Evolutionary conservation across 1,139 yeast genomes (phyloP), one percentile per base, ranked within the genome.

Genomic region (Candida dubliniensis): DNA sequence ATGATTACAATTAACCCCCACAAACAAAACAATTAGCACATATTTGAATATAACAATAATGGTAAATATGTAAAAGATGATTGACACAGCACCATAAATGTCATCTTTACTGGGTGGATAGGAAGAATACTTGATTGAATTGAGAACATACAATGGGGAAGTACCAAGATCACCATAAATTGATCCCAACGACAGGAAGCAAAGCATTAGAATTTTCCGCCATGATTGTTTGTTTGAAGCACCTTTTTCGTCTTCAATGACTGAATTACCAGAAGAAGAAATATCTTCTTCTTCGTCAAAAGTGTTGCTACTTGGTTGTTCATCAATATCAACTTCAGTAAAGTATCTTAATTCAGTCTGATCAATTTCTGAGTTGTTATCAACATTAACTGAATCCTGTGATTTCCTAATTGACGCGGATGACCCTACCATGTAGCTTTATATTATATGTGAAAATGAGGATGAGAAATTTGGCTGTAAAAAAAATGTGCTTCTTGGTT

Each of bases 131-230:
- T 72, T 67, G 46, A 79, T 68, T 12, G 81, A 68, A 46, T 76
- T 68, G 48, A 75, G 59, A 9, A 73, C 76, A 56, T 81, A 81
- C 46, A 81, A 62, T 1, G 85, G 85, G 10, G 83, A 77, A 4
- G 85, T 81, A 29, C 82, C 84, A 43, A 81, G 62, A 58, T 81
- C 85, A 48, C 86, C 84, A 56, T 79, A 81, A 40, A 80, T 77
- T 11, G 82, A 79, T 27, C 85, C 85, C 34, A 81, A 63, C 2
- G 76, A 68, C 3, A 71, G 60, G 45, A 71, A 72, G 1, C 51
- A 47, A 25, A 66, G 52, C 42, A 59, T 45, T 10, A 60, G 46
- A 8, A 61, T 49, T 38, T 59, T 58, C 42, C 57, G 53, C 65
- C 66, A 58, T 13, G 58, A 44, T 42, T 56, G 58, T 33, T 55